Evolutionary conservation across 352 stramenopile species (phyloP).

Genomic region (Pythium oligandrum): DNA sequence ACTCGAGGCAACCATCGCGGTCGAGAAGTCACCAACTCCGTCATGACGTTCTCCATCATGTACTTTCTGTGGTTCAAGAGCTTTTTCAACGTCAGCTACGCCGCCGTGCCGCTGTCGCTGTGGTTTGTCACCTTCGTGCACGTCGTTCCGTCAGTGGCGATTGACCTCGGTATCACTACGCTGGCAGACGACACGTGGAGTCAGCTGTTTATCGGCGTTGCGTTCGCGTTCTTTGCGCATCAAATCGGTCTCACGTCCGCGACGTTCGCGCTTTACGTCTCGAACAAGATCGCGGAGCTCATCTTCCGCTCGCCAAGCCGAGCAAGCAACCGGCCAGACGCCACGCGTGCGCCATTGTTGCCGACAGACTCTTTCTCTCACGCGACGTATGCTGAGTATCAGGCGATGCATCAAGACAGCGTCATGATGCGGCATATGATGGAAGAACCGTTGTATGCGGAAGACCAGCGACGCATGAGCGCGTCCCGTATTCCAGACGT

Average conservation of each 20-base stretch:
- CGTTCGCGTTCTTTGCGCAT: slow-evolving; percentile 58
- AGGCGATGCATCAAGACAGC: slow-evolving; percentile 5
- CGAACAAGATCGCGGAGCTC: slow-evolving; percentile 32
- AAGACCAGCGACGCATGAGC: neutral
- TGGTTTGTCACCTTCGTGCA: slow-evolving; percentile 41
- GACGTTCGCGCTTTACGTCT: slow-evolving; percentile 34
- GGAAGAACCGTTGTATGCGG: neutral
- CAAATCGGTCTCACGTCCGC: slow-evolving; percentile 48
- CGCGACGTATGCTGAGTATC: slow-evolving; percentile 2
- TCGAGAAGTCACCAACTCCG: slow-evolving; percentile 45
- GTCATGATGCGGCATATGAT: neutral
- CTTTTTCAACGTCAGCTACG: slow-evolving; percentile 55
- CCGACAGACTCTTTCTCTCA: slow-evolving; percentile 6
- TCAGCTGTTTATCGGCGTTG: slow-evolving; percentile 37
- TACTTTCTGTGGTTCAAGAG: slow-evolving; percentile 75
- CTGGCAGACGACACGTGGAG: slow-evolving; percentile 9
- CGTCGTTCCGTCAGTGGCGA: slow-evolving; percentile 21
- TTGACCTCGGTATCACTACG: slow-evolving; percentile 4
- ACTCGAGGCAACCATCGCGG: slow-evolving; percentile 5
- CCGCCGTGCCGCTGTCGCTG: slow-evolving; percentile 33
- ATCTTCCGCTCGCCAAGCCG: slow-evolving; percentile 27
- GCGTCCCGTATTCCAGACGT: neutral
- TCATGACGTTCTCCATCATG: slow-evolving; percentile 60
- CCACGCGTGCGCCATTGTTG: slow-evolving; percentile 9
- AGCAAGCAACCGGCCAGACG: neutral